Evolutionary conservation across 306 rosid species (phyloP).

Genomic region (Hippophae gyantsensis): DNA sequence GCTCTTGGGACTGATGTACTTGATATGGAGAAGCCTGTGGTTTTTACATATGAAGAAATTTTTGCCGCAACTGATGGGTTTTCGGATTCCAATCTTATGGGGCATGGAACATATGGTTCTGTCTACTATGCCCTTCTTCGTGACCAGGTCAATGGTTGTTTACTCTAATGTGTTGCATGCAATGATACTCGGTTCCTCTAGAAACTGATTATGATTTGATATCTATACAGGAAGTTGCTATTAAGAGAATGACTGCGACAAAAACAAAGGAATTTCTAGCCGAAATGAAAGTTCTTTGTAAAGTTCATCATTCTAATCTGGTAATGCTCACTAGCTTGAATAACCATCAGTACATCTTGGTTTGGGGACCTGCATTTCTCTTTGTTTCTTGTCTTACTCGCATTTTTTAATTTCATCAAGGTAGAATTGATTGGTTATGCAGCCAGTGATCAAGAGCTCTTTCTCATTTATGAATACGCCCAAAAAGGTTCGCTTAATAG

Average conservation of each 20-base stretch:
- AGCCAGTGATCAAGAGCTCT: constrained; percentile 76
- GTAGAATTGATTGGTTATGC: constrained; percentile 99
- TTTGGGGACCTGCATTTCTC: constrained; percentile 21
- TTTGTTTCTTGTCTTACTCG: constrained; percentile 29
- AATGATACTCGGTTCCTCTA: not conserved
- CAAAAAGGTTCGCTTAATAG: constrained; percentile 91
- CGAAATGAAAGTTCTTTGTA: constrained; percentile 91
- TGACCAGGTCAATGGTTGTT: constrained; percentile 58
- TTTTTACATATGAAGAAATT: constrained; percentile 74
- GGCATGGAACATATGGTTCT: constrained; percentile 94
- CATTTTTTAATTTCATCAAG: constrained; percentile 51
- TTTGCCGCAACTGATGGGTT: constrained; percentile 63
- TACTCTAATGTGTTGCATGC: constrained; percentile 5
- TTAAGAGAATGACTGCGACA: constrained; percentile 91
- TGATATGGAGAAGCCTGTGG: constrained; percentile 72
- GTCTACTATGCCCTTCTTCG: constrained; percentile 71
- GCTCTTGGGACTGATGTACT: constrained; percentile 59
- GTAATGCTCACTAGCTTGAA: constrained; percentile 33
- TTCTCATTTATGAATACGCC: constrained; percentile 79
- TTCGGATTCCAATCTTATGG: constrained; percentile 84
- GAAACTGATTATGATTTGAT: constrained; percentile 7
- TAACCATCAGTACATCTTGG: constrained; percentile 5
- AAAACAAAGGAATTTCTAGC: constrained; percentile 84
- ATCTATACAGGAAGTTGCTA: constrained; percentile 76
- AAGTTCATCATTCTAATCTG: constrained; percentile 95